phyloP scores from a whole-genome alignment of 2,329 filamentous ascomycete species.

The Claviceps arundinis region DNA sequence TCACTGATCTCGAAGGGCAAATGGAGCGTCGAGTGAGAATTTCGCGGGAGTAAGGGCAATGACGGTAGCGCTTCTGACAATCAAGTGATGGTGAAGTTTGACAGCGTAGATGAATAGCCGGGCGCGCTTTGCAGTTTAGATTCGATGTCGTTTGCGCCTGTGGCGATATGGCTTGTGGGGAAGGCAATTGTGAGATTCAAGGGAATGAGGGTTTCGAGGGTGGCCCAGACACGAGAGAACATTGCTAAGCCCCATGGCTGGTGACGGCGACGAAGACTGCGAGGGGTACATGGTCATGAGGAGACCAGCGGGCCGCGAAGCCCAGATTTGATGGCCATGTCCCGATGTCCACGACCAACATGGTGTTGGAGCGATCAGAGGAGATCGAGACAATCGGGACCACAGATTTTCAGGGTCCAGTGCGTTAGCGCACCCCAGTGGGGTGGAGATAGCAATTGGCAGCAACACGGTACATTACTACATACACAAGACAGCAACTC shows the following conservation, averaged over 20 bases:
- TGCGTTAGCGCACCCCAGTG: not conserved
- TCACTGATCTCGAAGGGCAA: not conserved
- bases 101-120: not conserved
- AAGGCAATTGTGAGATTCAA: not conserved
- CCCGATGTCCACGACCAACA: conserved; percentile 19
- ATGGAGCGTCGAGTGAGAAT: not conserved
- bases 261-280: not conserved
- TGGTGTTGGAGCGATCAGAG: conserved; percentile 16
- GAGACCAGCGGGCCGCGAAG: conserved; percentile 5
- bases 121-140: not conserved
- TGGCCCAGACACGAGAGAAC: conserved; percentile 2
- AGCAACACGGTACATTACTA: no score
- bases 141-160: not conserved
- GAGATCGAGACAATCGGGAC: conserved; percentile 11
- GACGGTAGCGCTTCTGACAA: no score
- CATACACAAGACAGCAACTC: not conserved
- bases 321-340: conserved; percentile 20
- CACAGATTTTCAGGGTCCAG: conserved; percentile 14
- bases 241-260: conserved; percentile 2
- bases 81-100: not conserved
- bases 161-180: not conserved
- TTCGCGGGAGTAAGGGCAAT: not conserved
- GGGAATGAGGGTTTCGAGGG: not conserved
- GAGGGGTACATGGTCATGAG: not conserved
- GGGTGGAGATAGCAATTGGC: not conserved